Evolutionary conservation across 2,329 filamentous ascomycete genomes (phyloP).

Genomic region (Amauroascus niger): DNA sequence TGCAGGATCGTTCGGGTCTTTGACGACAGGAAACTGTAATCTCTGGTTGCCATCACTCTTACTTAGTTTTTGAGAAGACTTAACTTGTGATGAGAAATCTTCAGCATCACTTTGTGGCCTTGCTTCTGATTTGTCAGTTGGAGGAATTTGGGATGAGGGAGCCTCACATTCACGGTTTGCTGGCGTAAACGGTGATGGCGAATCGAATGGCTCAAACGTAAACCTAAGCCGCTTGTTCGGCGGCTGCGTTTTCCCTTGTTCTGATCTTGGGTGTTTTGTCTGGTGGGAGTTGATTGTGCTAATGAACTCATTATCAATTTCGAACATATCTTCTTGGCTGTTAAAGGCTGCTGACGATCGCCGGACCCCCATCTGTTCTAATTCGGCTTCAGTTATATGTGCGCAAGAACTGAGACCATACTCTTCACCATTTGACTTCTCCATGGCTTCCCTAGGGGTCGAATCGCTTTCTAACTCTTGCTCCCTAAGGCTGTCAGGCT

Average conservation of each 20-base stretch:
- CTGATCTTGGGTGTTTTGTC: constrained; percentile 15
- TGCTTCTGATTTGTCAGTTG: background rate
- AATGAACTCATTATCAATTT: constrained; percentile 26
- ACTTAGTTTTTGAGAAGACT: constrained; percentile 24
- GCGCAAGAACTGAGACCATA: constrained; percentile 17
- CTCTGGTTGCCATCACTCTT: constrained; percentile 33
- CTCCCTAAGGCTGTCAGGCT: background rate
- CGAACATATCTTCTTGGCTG: constrained; percentile 27
- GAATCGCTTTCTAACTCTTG: background rate
- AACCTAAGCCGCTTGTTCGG: constrained; percentile 12
- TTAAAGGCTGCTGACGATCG: constrained; percentile 19
- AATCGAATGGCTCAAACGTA: background rate
- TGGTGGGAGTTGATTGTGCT: constrained; percentile 22
- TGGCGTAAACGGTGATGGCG: background rate
- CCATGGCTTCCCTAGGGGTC: background rate
- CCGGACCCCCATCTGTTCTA: constrained; percentile 24
- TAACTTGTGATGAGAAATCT: constrained; percentile 19
- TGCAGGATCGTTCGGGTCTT: constrained; percentile 58
- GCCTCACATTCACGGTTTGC: background rate
- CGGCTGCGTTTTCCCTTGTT: background rate
- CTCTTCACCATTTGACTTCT: background rate
- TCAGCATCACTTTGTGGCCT: constrained; percentile 1
- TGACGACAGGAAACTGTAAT: constrained; percentile 64
- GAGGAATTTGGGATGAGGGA: background rate
- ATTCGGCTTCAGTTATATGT: constrained; percentile 16